These are phyloP conservation scores for Boletus coccyginus DNA, from an alignment of 768 basidiomycete genomes.

Conservation along the genomic window DNA sequence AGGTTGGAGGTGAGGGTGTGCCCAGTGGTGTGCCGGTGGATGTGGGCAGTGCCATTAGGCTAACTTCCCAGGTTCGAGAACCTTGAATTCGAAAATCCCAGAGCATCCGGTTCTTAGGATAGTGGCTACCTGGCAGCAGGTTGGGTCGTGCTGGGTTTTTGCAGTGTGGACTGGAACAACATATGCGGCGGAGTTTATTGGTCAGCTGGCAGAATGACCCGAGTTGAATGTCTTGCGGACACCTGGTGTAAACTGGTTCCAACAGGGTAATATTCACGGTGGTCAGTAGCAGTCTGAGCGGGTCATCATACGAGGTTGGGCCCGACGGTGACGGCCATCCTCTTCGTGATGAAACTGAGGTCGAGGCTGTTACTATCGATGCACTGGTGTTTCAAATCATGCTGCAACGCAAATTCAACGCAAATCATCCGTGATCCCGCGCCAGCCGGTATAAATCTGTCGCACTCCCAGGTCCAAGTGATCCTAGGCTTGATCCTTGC, in stretches of 20 bases:
- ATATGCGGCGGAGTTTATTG: too few relatives aligned
- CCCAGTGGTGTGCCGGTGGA: background rate
- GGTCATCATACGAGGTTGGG: too few relatives aligned
- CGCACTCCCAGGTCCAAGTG: background rate
- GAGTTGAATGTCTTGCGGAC: background rate
- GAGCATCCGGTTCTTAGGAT: background rate
- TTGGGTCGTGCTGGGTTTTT: background rate
- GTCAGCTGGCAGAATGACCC: background rate
- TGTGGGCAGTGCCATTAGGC: background rate
- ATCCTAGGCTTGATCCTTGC: background rate
- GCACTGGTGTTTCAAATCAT: too few relatives aligned
- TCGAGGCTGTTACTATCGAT: too few relatives aligned
- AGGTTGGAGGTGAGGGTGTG: slow-evolving; percentile 12
- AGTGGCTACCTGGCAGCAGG: background rate
- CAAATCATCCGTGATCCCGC: background rate
- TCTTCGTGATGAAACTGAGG: background rate
- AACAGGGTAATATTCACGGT: background rate
- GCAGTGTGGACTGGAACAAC: background rate
- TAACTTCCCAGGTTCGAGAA: background rate
- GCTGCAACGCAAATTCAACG: background rate
- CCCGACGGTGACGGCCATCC: background rate
- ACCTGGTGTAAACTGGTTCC: background rate
- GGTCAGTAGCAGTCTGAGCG: too few relatives aligned
- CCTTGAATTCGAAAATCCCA: background rate
- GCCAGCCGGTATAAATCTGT: background rate